Evolutionary conservation across 495 filamentous ascomycete species (phyloP), one percentile per base, ranked within the genome.

Genomic region (Chaetomidium leptoderma): DNA sequence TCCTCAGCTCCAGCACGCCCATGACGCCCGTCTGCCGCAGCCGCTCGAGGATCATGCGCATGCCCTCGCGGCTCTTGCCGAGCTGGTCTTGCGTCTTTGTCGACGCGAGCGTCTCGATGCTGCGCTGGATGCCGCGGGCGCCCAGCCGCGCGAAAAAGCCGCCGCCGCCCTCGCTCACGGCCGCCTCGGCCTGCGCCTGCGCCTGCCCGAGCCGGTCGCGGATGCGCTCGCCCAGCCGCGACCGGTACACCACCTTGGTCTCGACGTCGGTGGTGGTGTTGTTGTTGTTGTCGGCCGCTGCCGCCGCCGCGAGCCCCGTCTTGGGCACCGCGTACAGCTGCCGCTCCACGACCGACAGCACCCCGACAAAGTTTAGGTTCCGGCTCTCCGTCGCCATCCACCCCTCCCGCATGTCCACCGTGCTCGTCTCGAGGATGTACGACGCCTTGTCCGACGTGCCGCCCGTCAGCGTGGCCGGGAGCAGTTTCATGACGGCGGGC

Each of bases 41-140:
- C 35, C 93, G 81, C 71, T 95, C 89, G 24, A 99, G 78, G 16
- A 99, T 92, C 42, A 97, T 83, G 54, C 86, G 88, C 93, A 99
- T 97, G 17, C 95, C 93, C 67, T 97, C 86, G 63, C 91, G 90
- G 68, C 89, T 92, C 67, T 92, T 95, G 53, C 86, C 77, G 53
- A 97, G 76, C 39, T 91, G 89, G 57, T 91, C 87, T 46, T 85
- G 80, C 51, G 93, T 95, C 54, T 90, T 84, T 57, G 84, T 89
- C 46, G 92, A 79, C 0, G 90, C 92, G 43, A 97, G 89, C 35
- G 85, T 72, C 76, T 99, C 93, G 65, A 99, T 95, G 55, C 86
- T 95, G 21, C 87, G 78, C 71, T 96, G 89, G 44, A 97, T 83
- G 10, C 89, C 86, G 5, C 80, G 81, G 13, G 89, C 91, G 6